phyloP scores from a whole-genome alignment of 129 eudicot species.

The Glebionis coronaria region DNA sequence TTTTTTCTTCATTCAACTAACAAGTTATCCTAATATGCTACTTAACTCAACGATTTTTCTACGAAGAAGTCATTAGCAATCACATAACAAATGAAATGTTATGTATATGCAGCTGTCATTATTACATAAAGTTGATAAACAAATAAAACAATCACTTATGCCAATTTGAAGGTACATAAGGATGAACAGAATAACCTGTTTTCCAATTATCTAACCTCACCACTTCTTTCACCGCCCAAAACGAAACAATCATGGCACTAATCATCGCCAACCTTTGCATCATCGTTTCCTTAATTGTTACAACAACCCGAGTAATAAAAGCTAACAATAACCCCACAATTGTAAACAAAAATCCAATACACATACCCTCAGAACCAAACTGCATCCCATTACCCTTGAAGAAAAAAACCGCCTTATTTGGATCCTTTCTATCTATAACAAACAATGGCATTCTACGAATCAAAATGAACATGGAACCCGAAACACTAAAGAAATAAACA shows the following conservation, averaged over 20 bases:
- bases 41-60: too few relatives aligned
- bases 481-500: slow-evolving; percentile 78
- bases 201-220: slow-evolving; percentile 73
- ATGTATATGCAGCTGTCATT: not conserved
- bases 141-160: slow-evolving; percentile 15
- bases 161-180: slow-evolving; percentile 81
- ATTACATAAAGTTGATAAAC: not conserved
- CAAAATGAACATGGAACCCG: slow-evolving; percentile 69
- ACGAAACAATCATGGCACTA: slow-evolving; percentile 47
- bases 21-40: too few relatives aligned
- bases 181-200: slow-evolving; percentile 67
- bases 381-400: slow-evolving; percentile 89
- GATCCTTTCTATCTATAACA: slow-evolving; percentile 56
- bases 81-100: not conserved
- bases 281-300: slow-evolving; percentile 39
- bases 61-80: too few relatives aligned
- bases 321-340: slow-evolving; percentile 64
- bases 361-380: slow-evolving; percentile 77
- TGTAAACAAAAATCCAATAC: slow-evolving; percentile 63
- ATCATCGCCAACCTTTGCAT: slow-evolving; percentile 61
- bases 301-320: slow-evolving; percentile 46
- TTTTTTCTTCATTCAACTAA: too few relatives aligned
- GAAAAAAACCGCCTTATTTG: slow-evolving; percentile 55
- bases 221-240: slow-evolving; percentile 81
- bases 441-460: slow-evolving; percentile 69